phyloP scores from a whole-genome alignment of 208 protist genomes.

The Leishmania tropica region DNA sequence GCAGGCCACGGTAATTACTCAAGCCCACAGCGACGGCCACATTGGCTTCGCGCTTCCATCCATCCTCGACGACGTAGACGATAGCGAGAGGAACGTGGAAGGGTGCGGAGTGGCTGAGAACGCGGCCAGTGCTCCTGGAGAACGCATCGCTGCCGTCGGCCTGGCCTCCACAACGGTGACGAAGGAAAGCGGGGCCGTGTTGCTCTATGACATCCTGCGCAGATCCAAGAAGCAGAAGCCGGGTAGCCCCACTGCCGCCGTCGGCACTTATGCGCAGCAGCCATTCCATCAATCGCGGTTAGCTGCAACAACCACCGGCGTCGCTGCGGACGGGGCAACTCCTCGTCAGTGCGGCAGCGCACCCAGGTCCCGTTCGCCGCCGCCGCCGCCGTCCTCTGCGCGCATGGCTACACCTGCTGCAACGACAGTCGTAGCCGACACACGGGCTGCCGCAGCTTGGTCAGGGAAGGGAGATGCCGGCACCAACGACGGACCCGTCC shows the following conservation, averaged over 20 bases:
- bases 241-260: not conserved
- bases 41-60: constrained; percentile 8
- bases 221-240: constrained; percentile 18
- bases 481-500: not conserved
- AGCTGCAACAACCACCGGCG: not conserved
- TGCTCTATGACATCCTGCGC: constrained; percentile 32
- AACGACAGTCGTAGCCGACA: not conserved
- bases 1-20: constrained; percentile 5
- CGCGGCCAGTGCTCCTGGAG: not conserved
- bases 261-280: not conserved
- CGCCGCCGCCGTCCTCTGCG: not conserved
- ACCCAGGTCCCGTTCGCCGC: not conserved
- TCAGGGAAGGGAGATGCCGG: not conserved
- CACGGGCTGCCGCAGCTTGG: not conserved
- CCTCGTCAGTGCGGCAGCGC: not conserved
- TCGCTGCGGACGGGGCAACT: not conserved
- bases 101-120: not conserved
- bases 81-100: not conserved
- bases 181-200: not conserved
- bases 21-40: not conserved
- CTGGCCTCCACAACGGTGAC: not conserved
- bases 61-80: constrained; percentile 9
- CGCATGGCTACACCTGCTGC: not conserved
- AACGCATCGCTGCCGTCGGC: not conserved
- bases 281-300: not conserved